phyloP scores from a whole-genome alignment of 148 eudicot genomes.

The Chenopodium berlandieri region DNA sequence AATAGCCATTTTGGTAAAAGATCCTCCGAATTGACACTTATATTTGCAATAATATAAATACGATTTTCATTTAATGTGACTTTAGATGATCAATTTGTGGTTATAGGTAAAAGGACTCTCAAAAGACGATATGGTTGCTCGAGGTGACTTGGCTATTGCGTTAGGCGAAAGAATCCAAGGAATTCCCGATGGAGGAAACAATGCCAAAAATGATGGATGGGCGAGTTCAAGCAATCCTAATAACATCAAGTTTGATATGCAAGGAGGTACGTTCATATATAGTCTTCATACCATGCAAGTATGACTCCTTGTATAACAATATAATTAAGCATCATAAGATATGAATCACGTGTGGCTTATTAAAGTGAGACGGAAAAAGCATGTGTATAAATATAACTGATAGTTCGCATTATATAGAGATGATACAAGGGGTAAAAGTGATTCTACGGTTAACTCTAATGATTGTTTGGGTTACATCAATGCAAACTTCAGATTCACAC shows the following conservation, averaged over 20 bases:
- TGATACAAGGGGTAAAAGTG: background rate
- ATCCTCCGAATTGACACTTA: too few relatives aligned
- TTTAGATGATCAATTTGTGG: background rate
- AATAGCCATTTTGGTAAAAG: too few relatives aligned
- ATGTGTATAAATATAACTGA: too few relatives aligned
- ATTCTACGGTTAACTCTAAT: background rate
- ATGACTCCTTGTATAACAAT: too few relatives aligned
- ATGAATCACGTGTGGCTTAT: too few relatives aligned
- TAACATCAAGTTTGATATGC: constrained; percentile 69
- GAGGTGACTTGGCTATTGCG: constrained; percentile 73
- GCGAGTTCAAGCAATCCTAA: constrained; percentile 51
- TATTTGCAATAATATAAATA: too few relatives aligned
- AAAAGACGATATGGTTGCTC: constrained; percentile 65
- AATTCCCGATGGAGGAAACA: constrained; percentile 69
- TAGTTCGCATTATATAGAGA: too few relatives aligned
- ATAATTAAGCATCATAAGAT: too few relatives aligned
- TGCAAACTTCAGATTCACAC: constrained; percentile 42
- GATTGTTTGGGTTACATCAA: background rate
- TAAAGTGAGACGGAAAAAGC: too few relatives aligned
- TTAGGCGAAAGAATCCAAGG: constrained; percentile 74
- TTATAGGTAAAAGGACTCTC: constrained; percentile 77
- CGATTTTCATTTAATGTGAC: too few relatives aligned
- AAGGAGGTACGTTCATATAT: constrained; percentile 29
- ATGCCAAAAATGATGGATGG: constrained; percentile 48
- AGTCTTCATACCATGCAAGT: background rate